Evolutionary conservation across 2,329 filamentous ascomycete genomes (phyloP).

Genomic region (Hirsutella rhossiliensis): DNA sequence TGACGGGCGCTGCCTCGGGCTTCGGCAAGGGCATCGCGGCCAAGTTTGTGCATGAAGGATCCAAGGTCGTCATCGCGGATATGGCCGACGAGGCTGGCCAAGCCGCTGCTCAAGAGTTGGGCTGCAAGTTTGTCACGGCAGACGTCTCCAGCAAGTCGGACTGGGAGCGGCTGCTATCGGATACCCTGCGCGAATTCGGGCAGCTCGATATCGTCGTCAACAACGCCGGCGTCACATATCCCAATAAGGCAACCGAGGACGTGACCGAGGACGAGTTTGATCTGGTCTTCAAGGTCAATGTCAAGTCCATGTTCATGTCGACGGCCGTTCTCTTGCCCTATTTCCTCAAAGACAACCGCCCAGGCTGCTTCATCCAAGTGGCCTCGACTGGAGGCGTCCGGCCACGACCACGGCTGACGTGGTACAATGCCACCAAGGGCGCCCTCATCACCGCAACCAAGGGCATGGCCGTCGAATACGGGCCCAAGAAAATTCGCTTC

Average conservation of each 20-base stretch:
- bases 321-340: conserved; percentile 48
- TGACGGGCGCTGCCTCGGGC: conserved; percentile 45
- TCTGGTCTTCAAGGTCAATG: conserved; percentile 54
- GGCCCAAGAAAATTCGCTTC: conserved; percentile 58
- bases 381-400: conserved; percentile 49
- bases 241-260: conserved; percentile 48
- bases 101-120: conserved; percentile 30
- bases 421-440: conserved; percentile 60
- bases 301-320: conserved; percentile 53
- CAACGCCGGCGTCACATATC: conserved; percentile 47
- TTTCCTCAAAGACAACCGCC: conserved; percentile 42
- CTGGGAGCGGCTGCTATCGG: conserved; percentile 38
- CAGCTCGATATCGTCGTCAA: conserved; percentile 44
- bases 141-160: conserved; percentile 40
- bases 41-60: conserved; percentile 47
- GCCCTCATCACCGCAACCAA: conserved; percentile 49
- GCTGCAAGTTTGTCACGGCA: conserved; percentile 27
- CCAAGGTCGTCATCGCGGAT: conserved; percentile 50
- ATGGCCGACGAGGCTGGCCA: conserved; percentile 40
- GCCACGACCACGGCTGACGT: conserved; percentile 50
- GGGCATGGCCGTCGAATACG: conserved; percentile 59
- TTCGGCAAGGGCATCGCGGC: conserved; percentile 51
- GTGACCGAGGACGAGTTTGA: conserved; percentile 58
- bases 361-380: conserved; percentile 52
- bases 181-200: conserved; percentile 32